Percentiles rank a stretch among this genome's conserved stretches.
Conservation (phyloP, 768 basidiomycete species). For the Tulasnella sp. region DNA sequence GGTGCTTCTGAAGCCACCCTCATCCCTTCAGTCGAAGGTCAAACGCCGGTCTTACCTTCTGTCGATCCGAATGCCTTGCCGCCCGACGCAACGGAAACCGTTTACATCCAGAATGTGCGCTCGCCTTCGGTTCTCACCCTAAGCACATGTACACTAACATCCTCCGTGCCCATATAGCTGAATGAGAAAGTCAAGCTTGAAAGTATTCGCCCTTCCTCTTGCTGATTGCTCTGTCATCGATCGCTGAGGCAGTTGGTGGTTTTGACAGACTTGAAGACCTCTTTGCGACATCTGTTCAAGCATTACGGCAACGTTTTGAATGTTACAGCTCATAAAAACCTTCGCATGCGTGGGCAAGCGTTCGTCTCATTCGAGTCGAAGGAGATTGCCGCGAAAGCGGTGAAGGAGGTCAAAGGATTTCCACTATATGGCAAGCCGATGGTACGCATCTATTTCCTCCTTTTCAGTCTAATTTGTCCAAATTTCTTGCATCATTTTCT, state of each 20-base stretch:
- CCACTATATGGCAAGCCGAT: conserved; percentile 96
- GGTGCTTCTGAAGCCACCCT: not conserved
- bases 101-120: conserved; percentile 83
- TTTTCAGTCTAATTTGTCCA: conserved; percentile 3
- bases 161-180: conserved; percentile 38
- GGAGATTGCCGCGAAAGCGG: conserved; percentile 79
- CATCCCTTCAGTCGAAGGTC: not conserved
- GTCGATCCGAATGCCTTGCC: conserved; percentile 24
- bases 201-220: conserved; percentile 27
- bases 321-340: conserved; percentile 90
- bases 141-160: not conserved
- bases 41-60: not conserved
- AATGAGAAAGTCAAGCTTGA: conserved; percentile 86
- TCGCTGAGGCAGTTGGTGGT: conserved; percentile 48
- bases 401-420: conserved; percentile 90
- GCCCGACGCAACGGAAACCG: conserved; percentile 63
- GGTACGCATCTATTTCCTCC: conserved; percentile 47
- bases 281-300: conserved; percentile 84
- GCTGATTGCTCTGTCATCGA: conserved; percentile 35
- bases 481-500: not conserved
- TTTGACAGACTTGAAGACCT: conserved; percentile 74
- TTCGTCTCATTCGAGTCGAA: conserved; percentile 87
- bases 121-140: not conserved
- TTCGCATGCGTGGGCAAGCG: conserved; percentile 98
- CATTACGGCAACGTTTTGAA: conserved; percentile 89